These are phyloP conservation scores for Poa pratensis DNA, from an alignment of 176 grass and related monocot genomes.

Conservation along the genomic window DNA sequence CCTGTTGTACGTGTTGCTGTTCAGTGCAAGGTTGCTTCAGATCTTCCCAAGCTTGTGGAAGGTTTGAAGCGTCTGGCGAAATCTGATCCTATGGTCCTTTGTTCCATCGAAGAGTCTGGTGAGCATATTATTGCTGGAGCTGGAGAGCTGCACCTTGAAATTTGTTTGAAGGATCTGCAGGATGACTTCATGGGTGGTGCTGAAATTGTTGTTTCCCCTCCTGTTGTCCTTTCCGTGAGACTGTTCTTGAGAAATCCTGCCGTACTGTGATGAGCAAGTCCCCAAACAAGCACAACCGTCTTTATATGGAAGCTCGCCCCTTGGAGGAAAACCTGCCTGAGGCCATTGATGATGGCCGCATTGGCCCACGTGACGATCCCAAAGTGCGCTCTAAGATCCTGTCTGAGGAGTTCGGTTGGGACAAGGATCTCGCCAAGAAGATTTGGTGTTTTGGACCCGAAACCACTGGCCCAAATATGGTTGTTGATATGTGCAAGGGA, in stretches of 20 bases:
- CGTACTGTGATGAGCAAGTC: constrained; percentile 92
- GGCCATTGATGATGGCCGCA: constrained; percentile 72
- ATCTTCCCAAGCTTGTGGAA: constrained; percentile 91
- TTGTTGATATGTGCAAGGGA: constrained; percentile 95
- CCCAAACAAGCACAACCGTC: constrained; percentile 86
- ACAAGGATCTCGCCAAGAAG: constrained; percentile 92
- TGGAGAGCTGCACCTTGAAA: constrained; percentile 86
- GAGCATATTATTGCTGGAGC: constrained; percentile 91
- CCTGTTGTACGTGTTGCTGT: constrained; percentile 85
- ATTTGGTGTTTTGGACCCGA: constrained; percentile 94
- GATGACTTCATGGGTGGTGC: constrained; percentile 92
- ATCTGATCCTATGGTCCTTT: constrained; percentile 87
- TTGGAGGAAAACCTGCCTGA: constrained; percentile 75
- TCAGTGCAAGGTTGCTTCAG: constrained; percentile 78
- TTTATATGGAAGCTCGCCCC: constrained; percentile 88
- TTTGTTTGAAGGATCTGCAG: constrained; percentile 82
- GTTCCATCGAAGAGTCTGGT: constrained; percentile 77
- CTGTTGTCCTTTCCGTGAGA: constrained; percentile 91
- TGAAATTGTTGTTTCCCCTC: constrained; percentile 71
- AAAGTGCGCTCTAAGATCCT: constrained; percentile 73
- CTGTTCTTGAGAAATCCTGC: constrained; percentile 77
- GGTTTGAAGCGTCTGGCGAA: constrained; percentile 84
- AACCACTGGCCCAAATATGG: constrained; percentile 83
- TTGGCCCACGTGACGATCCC: constrained; percentile 82
- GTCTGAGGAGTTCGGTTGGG: constrained; percentile 84